A percentile compares a stretch with the other conserved stretches of the same genome.
phyloP scores from a whole-genome alignment of 2,329 filamentous ascomycete genomes.

The Calonectria leucothoes region DNA sequence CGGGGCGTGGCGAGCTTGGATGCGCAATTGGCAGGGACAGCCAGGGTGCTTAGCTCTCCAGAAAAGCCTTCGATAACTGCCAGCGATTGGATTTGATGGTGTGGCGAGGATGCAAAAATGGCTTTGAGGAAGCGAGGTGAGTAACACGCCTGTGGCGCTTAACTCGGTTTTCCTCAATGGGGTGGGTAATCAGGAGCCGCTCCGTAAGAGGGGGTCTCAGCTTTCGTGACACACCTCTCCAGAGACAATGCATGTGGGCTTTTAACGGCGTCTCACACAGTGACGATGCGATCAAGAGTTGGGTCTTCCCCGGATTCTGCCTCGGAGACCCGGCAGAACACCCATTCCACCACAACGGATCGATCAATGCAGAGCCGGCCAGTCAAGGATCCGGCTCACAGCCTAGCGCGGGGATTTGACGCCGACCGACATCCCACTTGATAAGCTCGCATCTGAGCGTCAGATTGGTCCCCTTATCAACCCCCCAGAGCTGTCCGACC shows the following conservation, averaged over 20 bases:
- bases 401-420: constrained; percentile 7
- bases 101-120: neutral
- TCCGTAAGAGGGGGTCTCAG: neutral
- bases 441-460: constrained; percentile 14
- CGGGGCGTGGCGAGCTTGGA: neutral
- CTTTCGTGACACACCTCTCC: neutral
- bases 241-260: neutral
- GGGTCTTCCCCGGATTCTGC: neutral
- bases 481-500: neutral
- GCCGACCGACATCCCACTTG: neutral
- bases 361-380: neutral
- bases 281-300: neutral
- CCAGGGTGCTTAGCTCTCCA: neutral
- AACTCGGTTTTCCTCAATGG: neutral
- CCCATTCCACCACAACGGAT: neutral
- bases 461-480: constrained; percentile 2
- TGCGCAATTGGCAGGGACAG: neutral
- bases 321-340: neutral
- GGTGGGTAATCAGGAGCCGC: neutral
- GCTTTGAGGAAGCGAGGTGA: neutral
- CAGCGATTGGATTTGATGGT: neutral
- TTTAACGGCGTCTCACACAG: neutral
- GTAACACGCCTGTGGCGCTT: neutral
- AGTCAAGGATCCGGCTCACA: constrained; percentile 3
- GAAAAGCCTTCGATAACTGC: neutral